These are phyloP conservation scores for Leccinum proliferum DNA, from an alignment of 1,284 basidiomycete genomes.

Conservation along the genomic window DNA sequence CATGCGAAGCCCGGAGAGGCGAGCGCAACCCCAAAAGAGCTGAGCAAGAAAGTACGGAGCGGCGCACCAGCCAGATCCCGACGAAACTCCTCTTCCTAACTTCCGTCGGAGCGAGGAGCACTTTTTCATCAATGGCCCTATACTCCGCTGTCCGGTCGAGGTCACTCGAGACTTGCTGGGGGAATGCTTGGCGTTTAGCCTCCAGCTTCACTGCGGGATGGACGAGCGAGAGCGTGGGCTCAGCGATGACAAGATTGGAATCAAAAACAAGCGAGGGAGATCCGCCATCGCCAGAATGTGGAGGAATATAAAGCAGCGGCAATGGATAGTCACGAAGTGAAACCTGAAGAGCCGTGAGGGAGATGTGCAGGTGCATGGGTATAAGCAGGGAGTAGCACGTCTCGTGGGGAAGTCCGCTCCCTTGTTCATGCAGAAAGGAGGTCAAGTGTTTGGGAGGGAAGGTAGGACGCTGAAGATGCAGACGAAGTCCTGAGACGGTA, in stretches of 20 bases:
- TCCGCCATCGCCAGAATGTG: conserved; percentile 29
- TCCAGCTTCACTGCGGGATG: too few species aligned
- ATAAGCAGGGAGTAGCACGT: conserved; percentile 79
- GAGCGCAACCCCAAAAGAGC: too few species aligned
- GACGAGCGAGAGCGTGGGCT: conserved; percentile 29
- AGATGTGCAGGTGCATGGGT: conserved; percentile 77
- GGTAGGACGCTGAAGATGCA: conserved; percentile 60
- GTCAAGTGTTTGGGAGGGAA: conserved; percentile 55
- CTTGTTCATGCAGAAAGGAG: conserved; percentile 70
- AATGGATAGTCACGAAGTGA: conserved; percentile 81
- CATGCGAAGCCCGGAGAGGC: too few species aligned
- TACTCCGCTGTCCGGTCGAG: too few species aligned
- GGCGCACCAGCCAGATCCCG: too few species aligned
- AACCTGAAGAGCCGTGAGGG: conserved; percentile 57
- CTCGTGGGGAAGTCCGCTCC: conserved; percentile 64
- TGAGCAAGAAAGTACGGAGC: too few species aligned
- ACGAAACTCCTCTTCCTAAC: too few species aligned
- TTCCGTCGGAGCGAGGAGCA: too few species aligned
- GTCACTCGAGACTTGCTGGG: too few species aligned
- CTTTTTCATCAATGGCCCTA: too few species aligned
- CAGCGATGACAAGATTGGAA: conserved; percentile 83
- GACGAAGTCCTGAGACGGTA: conserved; percentile 52
- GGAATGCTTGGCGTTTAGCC: too few species aligned
- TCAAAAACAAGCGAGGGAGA: conserved; percentile 60
- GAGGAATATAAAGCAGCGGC: conserved; percentile 59